Percentiles rank a stretch among this genome's conserved stretches.
These are phyloP conservation scores for Jatropha multifida DNA, from an alignment of 441 rosid genomes.

Conservation along the genomic window DNA sequence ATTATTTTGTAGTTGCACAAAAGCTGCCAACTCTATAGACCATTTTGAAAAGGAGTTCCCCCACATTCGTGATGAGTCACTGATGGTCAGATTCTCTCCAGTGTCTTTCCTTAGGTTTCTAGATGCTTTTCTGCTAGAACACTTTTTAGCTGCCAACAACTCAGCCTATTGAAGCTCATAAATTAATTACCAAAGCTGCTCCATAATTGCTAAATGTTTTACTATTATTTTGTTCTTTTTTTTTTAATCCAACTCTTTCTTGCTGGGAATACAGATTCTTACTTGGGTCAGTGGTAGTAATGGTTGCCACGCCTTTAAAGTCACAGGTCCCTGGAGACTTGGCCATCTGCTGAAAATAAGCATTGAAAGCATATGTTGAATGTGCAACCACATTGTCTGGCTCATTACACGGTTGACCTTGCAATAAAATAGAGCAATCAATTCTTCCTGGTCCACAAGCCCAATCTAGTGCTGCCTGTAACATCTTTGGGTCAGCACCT, in stretches of 20 bases:
- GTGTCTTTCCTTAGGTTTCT: not conserved
- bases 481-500: constrained; percentile 73
- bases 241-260: not conserved
- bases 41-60: not conserved
- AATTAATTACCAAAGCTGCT: not conserved
- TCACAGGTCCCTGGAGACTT: constrained; percentile 84
- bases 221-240: not conserved
- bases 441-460: constrained; percentile 97
- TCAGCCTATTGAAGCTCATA: not conserved
- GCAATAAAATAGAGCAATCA: constrained; percentile 68
- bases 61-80: not conserved
- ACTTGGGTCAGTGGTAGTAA: constrained; percentile 93
- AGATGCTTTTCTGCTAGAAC: constrained; percentile 6
- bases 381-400: constrained; percentile 76
- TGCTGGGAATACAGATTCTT: constrained; percentile 23
- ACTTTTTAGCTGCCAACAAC: not conserved
- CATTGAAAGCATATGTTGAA: constrained; percentile 79
- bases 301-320: constrained; percentile 83
- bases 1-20: not conserved
- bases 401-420: constrained; percentile 76
- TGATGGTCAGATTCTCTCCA: not conserved
- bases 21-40: not conserved
- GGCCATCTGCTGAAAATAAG: constrained; percentile 73
- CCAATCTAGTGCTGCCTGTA: constrained; percentile 97
- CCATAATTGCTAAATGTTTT: no score